Percentiles rank a stretch among this genome's conserved stretches.
phyloP scores from a whole-genome alignment of 1,284 basidiomycete genomes.

The Boletus sp. region DNA sequence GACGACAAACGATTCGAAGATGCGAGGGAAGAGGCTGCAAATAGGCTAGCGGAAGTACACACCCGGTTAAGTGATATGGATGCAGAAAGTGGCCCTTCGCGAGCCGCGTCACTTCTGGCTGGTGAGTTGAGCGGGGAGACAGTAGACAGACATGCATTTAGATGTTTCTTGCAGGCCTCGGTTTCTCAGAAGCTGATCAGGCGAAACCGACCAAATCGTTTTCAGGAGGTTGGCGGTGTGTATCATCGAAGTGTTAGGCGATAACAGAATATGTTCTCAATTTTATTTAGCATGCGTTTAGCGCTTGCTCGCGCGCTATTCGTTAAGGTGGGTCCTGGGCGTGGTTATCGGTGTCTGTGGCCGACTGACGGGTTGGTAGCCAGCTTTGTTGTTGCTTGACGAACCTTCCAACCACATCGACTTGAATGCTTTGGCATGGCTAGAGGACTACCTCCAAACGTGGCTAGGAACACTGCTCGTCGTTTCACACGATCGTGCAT shows the following conservation, averaged over 20 bases:
- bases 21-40: constrained; percentile 81
- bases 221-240: constrained; percentile 93
- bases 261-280: not conserved
- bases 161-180: constrained; percentile 55
- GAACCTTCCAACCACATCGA: constrained; percentile 98
- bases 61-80: constrained; percentile 93
- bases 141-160: not conserved
- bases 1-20: constrained; percentile 78
- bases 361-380: constrained; percentile 38
- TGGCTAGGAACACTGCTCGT: constrained; percentile 95
- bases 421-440: constrained; percentile 79
- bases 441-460: constrained; percentile 96
- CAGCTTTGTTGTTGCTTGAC: constrained; percentile 81
- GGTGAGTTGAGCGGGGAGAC: constrained; percentile 42
- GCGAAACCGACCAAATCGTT: constrained; percentile 80
- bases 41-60: constrained; percentile 90
- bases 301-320: constrained; percentile 87
- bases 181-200: constrained; percentile 89
- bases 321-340: constrained; percentile 65
- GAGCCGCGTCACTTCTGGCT: constrained; percentile 87
- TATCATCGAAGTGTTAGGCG: not conserved
- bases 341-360: not conserved
- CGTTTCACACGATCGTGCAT: constrained; percentile 98
- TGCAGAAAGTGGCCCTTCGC: constrained; percentile 91
- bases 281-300: constrained; percentile 65